A percentile compares a stretch with the other conserved stretches of the same genome.
These are phyloP conservation scores for Thielaviopsis euricoi DNA, from an alignment of 2,329 filamentous ascomycete genomes.

Conservation along the genomic window DNA sequence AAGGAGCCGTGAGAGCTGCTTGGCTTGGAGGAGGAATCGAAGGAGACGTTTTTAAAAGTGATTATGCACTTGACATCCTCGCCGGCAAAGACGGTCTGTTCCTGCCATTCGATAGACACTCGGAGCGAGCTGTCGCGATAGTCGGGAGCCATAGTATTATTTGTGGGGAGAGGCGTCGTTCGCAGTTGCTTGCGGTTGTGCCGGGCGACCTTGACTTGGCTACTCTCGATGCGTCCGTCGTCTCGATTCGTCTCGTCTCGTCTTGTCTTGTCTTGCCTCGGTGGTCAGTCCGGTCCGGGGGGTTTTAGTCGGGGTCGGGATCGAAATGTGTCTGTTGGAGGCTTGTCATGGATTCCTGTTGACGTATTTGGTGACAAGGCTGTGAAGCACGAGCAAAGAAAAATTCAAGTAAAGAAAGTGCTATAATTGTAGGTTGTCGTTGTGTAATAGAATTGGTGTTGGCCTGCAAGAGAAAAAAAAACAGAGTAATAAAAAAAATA, in stretches of 20 bases:
- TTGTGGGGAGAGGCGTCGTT: constrained; percentile 4
- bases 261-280: neutral
- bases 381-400: constrained; percentile 4
- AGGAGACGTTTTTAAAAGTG: constrained; percentile 77
- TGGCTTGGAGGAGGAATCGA: constrained; percentile 18
- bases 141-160: constrained; percentile 31
- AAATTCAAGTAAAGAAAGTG: neutral
- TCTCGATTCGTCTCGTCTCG: neutral
- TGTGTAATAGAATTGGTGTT: too few relatives aligned
- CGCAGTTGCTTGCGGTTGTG: neutral
- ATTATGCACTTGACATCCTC: constrained; percentile 93
- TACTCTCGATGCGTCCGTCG: too few relatives aligned
- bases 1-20: neutral
- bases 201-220: neutral
- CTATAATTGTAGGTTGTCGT: too few relatives aligned
- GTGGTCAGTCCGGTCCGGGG: neutral
- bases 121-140: constrained; percentile 42
- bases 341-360: neutral
- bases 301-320: neutral
- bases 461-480: neutral
- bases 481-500: too few relatives aligned
- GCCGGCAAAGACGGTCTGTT: constrained; percentile 87
- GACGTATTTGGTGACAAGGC: neutral
- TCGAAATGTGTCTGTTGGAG: neutral
- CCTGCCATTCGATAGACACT: constrained; percentile 89